Evolutionary conservation across 2,329 filamentous ascomycete species (phyloP).

Genomic region (Gnomoniopsis smithogilvyi): DNA sequence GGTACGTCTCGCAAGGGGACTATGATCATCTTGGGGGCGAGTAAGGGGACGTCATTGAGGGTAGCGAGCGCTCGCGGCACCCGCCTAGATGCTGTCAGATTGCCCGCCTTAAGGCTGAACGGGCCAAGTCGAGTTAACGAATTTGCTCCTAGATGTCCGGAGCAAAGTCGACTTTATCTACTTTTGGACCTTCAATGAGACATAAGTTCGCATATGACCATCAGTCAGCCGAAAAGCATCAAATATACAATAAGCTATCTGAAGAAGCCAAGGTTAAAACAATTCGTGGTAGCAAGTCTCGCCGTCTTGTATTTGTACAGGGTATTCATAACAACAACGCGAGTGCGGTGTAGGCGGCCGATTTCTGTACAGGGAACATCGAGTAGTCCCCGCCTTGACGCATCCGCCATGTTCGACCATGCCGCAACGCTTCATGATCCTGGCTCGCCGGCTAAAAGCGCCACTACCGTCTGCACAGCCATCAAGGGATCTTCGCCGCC

Average conservation of each 20-base stretch:
- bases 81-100: no score
- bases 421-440: background rate
- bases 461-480: slow-evolving; percentile 58
- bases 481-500: slow-evolving; percentile 51
- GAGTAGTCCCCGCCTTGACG: background rate
- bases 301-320: background rate
- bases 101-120: no score
- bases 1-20: background rate
- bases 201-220: no score
- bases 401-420: slow-evolving; percentile 9
- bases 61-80: no score
- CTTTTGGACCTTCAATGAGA: no score
- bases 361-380: background rate
- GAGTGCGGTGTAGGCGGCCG: background rate
- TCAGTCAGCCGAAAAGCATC: no score
- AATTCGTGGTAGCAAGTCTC: background rate
- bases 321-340: background rate
- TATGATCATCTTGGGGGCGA: background rate
- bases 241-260: no score
- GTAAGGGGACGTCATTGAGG: no score
- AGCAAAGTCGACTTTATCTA: no score
- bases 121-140: no score
- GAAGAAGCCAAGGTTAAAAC: no score
- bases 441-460: slow-evolving; percentile 51
- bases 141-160: no score